Conservation (phyloP, 768 basidiomycete genomes). For the Pisolithus marmoratus region DNA sequence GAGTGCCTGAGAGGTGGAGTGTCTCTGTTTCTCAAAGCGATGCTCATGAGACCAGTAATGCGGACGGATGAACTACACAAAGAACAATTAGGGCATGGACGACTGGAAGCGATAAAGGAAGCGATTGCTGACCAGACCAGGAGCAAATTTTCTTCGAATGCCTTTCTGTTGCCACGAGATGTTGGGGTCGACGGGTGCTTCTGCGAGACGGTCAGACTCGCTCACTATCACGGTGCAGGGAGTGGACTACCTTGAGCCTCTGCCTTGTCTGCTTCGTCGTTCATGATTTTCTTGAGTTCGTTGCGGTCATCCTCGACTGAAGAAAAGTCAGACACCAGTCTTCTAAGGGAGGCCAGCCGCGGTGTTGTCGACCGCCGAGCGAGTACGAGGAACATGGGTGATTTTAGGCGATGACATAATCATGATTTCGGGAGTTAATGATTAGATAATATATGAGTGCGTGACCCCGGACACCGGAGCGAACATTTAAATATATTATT, state of each 20-base stretch:
- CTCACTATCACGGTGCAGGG: too few relatives aligned
- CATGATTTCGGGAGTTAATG: background rate
- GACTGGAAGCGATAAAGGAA: too few relatives aligned
- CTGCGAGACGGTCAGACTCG: background rate
- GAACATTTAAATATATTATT: too few relatives aligned
- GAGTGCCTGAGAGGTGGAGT: conserved; percentile 27
- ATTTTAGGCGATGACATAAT: background rate
- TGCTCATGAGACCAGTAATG: conserved; percentile 37
- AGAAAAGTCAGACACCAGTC: conserved; percentile 6
- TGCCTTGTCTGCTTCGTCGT: conserved; percentile 13
- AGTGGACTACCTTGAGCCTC: conserved; percentile 5
- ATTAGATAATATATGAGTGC: background rate
- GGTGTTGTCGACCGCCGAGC: conserved; percentile 1
- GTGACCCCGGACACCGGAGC: too few relatives aligned
- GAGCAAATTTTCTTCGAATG: conserved; percentile 22
- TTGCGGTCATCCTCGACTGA: conserved; percentile 20
- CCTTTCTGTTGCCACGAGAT: conserved; percentile 18
- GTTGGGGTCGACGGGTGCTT: conserved; percentile 5
- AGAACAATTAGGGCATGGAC: background rate
- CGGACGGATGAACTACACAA: conserved; percentile 42
- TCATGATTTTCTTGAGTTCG: conserved; percentile 18
- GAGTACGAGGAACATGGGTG: conserved; percentile 10
- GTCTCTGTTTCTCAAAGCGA: conserved; percentile 22
- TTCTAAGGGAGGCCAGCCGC: background rate
- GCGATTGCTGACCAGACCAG: conserved; percentile 14